Base-by-base conservation (phyloP, 2,329 filamentous ascomycete genomes). In the Zelopaecilomyces penicillatus region DNA sequence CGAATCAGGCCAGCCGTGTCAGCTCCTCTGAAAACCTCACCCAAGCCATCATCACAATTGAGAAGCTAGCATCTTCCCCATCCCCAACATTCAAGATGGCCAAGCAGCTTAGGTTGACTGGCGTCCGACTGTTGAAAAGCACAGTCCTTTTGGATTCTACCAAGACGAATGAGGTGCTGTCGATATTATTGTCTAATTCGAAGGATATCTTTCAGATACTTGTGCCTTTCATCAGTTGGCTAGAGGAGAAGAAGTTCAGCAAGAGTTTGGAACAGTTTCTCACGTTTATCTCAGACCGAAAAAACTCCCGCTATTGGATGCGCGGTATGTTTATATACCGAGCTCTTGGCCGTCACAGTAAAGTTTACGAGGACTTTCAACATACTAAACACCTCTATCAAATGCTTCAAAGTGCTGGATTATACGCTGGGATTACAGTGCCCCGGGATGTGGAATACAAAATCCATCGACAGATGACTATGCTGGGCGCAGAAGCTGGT, bases 381-480 rank as follows among this genome's bases (percentile, higher is more conserved):
- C 30, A 48, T 27, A 53, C 55, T 34, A 60, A 56, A 37, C 43
- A 52, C 6, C 49, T 63, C 19, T 62, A 65, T 35, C 31, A 31
- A 2, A 39, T 59, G 8, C 45, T 63, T n/a, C 57, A 57, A 38
- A 51, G 54, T 42, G 53, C 54, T 7, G 61, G 61, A 1, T 39
- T 65, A 5, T 63, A 59, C 35, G 37, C 46, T 3, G 29, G 47
- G 2, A 45, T 45, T 9, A n/a, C 46, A 4, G 44, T 59, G 9
- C 30, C 55, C 5, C 29, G 28, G 5, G 42, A 48, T 31, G 50
- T 45, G 1, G 53, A 63, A 37, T 62, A 61, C 42, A 50, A 57
- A 10, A 56, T 60, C 11, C 57, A 61, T 41, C 50, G 56, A 5
- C 50, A 56, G 37, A 54, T 65, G 44, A 41, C 51, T 1, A 42